A percentile compares a stretch with the other conserved stretches of the same genome.
phyloP scores from a whole-genome alignment of 306 rosid species.

The Cajanus cajan region DNA sequence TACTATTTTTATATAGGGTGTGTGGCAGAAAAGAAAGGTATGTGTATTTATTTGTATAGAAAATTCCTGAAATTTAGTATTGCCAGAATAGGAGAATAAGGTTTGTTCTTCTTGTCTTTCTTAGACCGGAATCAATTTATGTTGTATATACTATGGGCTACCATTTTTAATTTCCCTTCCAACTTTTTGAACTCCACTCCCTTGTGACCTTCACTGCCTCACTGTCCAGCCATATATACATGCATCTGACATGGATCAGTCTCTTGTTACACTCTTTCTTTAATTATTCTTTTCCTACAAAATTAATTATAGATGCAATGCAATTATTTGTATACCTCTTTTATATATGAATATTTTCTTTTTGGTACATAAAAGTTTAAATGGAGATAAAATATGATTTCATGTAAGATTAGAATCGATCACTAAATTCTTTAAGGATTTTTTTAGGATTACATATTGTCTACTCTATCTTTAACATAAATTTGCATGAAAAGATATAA shows the following conservation, averaged over 20 bases:
- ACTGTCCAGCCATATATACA: neutral
- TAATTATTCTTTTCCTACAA: neutral
- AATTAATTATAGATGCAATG: neutral
- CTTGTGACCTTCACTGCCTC: slow-evolving; percentile 1
- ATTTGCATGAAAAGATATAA: too few relatives aligned
- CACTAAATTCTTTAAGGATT: too few relatives aligned
- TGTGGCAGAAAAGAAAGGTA: slow-evolving; percentile 37
- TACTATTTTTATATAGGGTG: slow-evolving; percentile 32
- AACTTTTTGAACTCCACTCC: slow-evolving; percentile 28
- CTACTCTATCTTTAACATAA: too few relatives aligned
- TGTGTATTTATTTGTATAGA: slow-evolving; percentile 22
- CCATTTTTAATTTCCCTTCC: slow-evolving; percentile 24
- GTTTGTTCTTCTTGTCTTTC: slow-evolving; percentile 89
- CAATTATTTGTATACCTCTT: neutral
- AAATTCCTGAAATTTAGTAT: slow-evolving; percentile 49
- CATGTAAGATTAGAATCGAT: too few relatives aligned
- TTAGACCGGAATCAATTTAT: slow-evolving; percentile 50
- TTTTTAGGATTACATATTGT: too few relatives aligned
- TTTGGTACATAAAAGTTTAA: neutral
- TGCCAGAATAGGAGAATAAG: slow-evolving; percentile 64
- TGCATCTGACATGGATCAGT: slow-evolving; percentile 8
- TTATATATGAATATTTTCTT: neutral
- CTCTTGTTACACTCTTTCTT: neutral
- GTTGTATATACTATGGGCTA: slow-evolving; percentile 23
- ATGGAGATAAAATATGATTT: too few relatives aligned